Evolutionary conservation across 257 asterid genomes (phyloP), one percentile per base, ranked within the genome.

Genomic region (Osmanthus fragrans): DNA sequence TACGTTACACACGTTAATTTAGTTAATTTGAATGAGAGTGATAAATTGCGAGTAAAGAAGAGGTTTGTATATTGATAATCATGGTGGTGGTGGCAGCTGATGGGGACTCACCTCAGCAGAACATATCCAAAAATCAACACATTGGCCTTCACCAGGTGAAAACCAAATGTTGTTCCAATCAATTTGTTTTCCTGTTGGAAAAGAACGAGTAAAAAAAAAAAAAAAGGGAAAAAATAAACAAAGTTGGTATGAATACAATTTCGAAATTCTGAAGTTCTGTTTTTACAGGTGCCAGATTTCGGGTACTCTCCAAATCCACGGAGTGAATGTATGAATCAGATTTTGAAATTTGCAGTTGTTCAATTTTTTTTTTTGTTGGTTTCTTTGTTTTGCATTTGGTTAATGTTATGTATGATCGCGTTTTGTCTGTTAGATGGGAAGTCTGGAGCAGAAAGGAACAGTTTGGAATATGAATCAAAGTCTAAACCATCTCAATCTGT

Each of bases 51-150:
- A 78, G 74, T 69, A 67, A 73, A 37, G 65, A 64, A 67, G 83
- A 80, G 64, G 71, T 80, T 79, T 71, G 58, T 78, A 64, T 72
- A 79, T 86, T 79, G 71, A 80, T 84, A 71, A 71, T 80, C 86
- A 74, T 80, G 83, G 76, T 88, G 86, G 77, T 89, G 85, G 81
- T 88, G 83, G 83, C 96, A 92, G 98, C 91, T 79, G 98, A 90
- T 85, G 98, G 87, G 87, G 98, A 96, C 85, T 96, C 98, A 32
- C 99, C 99, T 85, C 97, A 90, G 89, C 97, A 86, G 86, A 83
- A 81, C 89, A 80, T 83, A 47, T 80, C 84, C 64, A 89, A 83
- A 86, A 77, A 72, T 85, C 96, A 90, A 54, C 96, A 86, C 76
- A 89, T 88, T 88, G 97, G 92, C 84, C 92, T 86, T 85, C 87